Conservation (phyloP, 768 basidiomycete species). For the Pisolithus microcarpus region DNA sequence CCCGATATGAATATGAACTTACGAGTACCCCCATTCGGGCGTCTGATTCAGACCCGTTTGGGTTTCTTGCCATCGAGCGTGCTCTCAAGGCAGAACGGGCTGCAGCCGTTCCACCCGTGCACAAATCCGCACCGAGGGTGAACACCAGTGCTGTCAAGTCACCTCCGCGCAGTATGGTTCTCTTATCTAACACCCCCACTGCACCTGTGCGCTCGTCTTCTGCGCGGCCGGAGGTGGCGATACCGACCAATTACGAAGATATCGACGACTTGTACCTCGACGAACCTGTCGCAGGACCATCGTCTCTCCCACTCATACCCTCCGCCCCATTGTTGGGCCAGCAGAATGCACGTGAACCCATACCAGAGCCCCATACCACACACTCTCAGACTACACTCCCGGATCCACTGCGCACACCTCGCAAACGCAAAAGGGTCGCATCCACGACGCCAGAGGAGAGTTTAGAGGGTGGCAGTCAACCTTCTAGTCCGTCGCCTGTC, state of each 20-base stretch:
- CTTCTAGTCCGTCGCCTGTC: conserved; percentile 27
- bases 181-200: conserved; percentile 12
- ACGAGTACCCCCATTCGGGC: conserved; percentile 14
- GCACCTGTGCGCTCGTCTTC: conserved; percentile 18
- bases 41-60: conserved; percentile 47
- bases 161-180: conserved; percentile 14
- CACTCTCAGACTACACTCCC: conserved; percentile 11
- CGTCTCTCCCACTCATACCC: conserved; percentile 11
- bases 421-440: conserved; percentile 19
- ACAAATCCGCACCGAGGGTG: conserved; percentile 5
- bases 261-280: conserved; percentile 31
- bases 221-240: conserved; percentile 30
- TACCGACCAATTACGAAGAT: conserved; percentile 26
- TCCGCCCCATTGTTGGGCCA: conserved; percentile 20
- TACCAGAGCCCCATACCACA: conserved; percentile 2
- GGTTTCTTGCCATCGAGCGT: conserved; percentile 50
- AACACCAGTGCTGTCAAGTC: conserved; percentile 10
- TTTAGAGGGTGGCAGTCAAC: conserved; percentile 4
- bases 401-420: conserved; percentile 26
- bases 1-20: conserved; percentile 15
- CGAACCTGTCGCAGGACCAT: conserved; percentile 23
- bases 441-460: conserved; percentile 3
- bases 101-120: conserved; percentile 4
- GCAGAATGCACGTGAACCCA: conserved; percentile 12
- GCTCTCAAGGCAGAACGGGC: conserved; percentile 40